Evolutionary conservation across 495 filamentous ascomycete species (phyloP), one percentile per base, ranked within the genome.

Genomic region (Usnea hakonensis): DNA sequence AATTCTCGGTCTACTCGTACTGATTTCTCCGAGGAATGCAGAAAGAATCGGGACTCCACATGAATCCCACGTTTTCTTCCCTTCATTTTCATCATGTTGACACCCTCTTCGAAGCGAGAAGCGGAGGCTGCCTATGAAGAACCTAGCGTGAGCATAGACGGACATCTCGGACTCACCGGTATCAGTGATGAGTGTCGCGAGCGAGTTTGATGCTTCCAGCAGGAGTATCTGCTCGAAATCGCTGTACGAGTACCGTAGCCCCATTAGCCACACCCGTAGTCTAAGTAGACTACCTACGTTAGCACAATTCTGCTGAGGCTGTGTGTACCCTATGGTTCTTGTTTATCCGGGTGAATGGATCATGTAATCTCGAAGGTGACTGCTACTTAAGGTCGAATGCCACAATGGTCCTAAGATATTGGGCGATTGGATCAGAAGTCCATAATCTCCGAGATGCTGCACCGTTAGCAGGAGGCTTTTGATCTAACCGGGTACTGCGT

Each of bases 361-460:
- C 1, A 11, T 48, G 6, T 5, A 50, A 52, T 52, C 11, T 6
- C 1, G 16, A 19, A 17, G 28, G 21, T 0, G 28, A 32, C 26
- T 52, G 14, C n/a, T n/a, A n/a, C n/a, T 13, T 6, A 32, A 32
- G 16, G 14, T 52, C 7, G 28, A 32, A 52, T 32, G 16, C 48
- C 48, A 16, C 48, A 52, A 52, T 52, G 48, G 48, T 52, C 16
- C 5, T 32, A 16, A 9, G 17, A 28, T 28, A 52, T 28, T 28
- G 48, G 16, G 17, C 26, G 26, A 52, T 28, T 28, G 48, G 16
- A 52, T 14, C 23, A 7, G 13, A 32, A 8, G 26, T 28, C n/a
- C 28, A 52, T 52, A 52, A 32, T 52, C 48, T 52, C 48, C 48
- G 26, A 52, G 28, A 16, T 52, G 48, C 48, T 52, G 48, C 48